Evolutionary conservation across 2,329 filamentous ascomycete species (phyloP), one percentile per base, ranked within the genome.

Genomic region (Claviceps cyperi): DNA sequence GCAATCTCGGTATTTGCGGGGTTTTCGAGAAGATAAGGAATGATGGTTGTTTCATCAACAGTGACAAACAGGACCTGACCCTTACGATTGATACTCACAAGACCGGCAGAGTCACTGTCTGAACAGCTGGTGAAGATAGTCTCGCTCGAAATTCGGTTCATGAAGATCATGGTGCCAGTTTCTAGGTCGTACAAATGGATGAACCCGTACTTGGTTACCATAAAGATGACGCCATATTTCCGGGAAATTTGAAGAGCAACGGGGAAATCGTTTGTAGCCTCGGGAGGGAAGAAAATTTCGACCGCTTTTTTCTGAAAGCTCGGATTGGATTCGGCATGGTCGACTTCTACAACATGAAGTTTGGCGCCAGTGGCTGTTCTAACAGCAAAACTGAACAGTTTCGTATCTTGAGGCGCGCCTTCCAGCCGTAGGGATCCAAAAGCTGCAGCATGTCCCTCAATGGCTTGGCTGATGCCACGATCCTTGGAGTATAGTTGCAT

Each of bases 91-190:
- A 98, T 91, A 59, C 88, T 89, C 49, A 98, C 78, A 55, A 98
- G 84, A 59, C 94, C 94, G 44, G 84, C 80, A 17, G 88, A 94
- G 21, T 89, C 83, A 50, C 78, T 77, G 65, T 98, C 92, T 37
- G 83, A 73, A 45, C 87, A 84, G 19, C 90, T 96, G 24, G 91
- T 94, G 72, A 98, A 98, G 65, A 98, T 97, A 24, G 92, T 98
- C 65, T 98, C 92, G 73, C 89, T 95, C 36, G 92, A 98, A 62
- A 98, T 98, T 60, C 94, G 85, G 76, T 98, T 98, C 89, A 98
- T 94, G 78, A 96, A 98, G 64, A 98, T 92, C 66, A 88, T 94
- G 13, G 85, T 86, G 52, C 87, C 94, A 7, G 86, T 92, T 73
- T 98, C 94, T 51, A 98, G 80, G 63, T 98, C 94, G 70, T 98